A percentile compares a stretch with the other conserved stretches of the same genome.
phyloP scores from a whole-genome alignment of 2,329 filamentous ascomycete genomes.

The Tolypocladium paradoxum region DNA sequence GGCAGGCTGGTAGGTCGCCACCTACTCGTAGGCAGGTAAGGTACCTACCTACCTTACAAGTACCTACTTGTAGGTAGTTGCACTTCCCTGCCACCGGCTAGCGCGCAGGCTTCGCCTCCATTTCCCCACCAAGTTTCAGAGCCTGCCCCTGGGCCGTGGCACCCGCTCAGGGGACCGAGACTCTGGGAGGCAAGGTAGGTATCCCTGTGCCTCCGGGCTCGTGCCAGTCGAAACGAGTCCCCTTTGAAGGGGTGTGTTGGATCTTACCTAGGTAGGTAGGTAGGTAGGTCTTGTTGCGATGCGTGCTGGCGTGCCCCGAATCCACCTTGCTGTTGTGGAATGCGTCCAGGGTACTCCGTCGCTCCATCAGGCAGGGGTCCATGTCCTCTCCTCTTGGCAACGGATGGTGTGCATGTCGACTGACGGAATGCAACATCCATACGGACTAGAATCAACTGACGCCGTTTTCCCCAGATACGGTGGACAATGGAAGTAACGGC shows the following conservation, averaged over 20 bases:
- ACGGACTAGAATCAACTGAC: not conserved
- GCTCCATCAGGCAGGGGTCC: too few species aligned
- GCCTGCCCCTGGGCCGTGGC: not conserved
- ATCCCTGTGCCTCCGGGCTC: not conserved
- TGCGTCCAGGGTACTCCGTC: not conserved
- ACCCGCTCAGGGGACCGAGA: too few species aligned
- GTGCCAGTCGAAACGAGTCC: not conserved
- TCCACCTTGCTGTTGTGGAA: not conserved
- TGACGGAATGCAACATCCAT: not conserved
- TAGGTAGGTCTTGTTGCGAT: too few species aligned
- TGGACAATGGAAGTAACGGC: not conserved
- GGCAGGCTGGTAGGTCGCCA: too few species aligned
- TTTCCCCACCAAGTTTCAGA: not conserved
- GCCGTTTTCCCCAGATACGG: not conserved
- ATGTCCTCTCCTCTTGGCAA: not conserved
- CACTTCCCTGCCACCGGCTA: not conserved
- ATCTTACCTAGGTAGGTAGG: too few species aligned
- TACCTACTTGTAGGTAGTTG: too few species aligned
- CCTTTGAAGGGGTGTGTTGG: not conserved
- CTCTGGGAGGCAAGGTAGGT: too few species aligned
- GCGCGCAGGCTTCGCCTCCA: not conserved
- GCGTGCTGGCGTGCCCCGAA: too few species aligned
- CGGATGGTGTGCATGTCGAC: not conserved
- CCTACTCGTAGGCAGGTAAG: too few species aligned
- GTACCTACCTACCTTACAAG: too few species aligned